Percentiles rank a stretch among this genome's conserved stretches.
Conservation (phyloP, 345 rosid genomes). For the Sisymbrium irio region DNA sequence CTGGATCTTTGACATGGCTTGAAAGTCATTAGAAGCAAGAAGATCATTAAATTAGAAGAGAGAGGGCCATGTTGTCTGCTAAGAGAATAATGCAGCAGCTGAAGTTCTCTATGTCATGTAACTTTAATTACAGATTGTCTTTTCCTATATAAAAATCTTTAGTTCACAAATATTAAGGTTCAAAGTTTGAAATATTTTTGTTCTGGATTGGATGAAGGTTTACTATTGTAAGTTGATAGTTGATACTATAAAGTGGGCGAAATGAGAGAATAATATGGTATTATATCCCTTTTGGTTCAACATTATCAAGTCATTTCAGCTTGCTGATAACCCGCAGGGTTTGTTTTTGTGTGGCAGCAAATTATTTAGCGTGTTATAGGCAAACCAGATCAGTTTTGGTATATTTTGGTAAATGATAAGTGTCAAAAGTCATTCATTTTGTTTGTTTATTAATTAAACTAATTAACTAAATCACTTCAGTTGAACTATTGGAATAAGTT, state of each 20-base stretch:
- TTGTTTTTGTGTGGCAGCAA: too few species aligned
- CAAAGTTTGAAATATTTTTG: neutral
- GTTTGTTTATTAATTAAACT: neutral
- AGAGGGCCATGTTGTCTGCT: neutral
- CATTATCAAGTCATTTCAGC: neutral
- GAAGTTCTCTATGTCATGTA: neutral
- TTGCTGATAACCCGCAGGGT: too few species aligned
- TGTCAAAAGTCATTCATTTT: neutral
- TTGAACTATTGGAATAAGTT: neutral
- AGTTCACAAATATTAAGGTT: neutral
- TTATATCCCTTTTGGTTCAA: neutral
- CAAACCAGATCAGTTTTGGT: too few species aligned
- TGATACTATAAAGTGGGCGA: too few species aligned
- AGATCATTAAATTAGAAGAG: slow-evolving; percentile 17
- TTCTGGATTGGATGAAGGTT: neutral
- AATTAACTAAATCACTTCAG: neutral
- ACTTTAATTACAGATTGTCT: neutral
- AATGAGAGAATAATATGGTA: neutral
- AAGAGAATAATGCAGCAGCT: neutral
- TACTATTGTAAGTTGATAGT: too few species aligned
- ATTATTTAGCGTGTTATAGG: too few species aligned
- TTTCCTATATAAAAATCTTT: neutral
- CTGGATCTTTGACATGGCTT: slow-evolving; percentile 79
- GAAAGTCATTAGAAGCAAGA: slow-evolving; percentile 51
- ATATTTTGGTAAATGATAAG: too few species aligned